Base-by-base conservation (phyloP, 1,139 yeast genomes). In the Geotrichum carabidarum region DNA sequence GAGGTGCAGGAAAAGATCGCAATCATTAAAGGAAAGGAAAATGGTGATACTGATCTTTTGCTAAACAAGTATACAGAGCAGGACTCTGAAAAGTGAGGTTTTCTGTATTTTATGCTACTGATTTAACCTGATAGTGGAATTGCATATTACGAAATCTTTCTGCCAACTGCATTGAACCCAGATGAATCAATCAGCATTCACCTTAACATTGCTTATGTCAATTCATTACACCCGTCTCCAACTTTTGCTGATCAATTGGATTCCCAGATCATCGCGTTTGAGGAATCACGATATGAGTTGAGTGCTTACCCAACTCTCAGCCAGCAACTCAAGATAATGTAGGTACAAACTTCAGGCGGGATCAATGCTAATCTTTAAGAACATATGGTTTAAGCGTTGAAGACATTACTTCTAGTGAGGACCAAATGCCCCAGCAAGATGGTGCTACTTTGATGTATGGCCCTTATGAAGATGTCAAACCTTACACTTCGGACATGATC, bases 161-260 rank as follows among this genome's bases (percentile, higher is more conserved):
- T 86, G 38, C 86, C 89, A 17, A 74, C 74, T 52, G 86, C 94
- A 38, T 71, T 91, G 57, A 79, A 84, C 6, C 87, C 95, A 30
- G 80, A 81, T 8, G 60, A 82, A 15, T 71, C 73, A 47, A 67
- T 77, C 46, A 73, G 75, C 43, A 63, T 93, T 55, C 71, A 74
- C 45, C 70, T 85, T n/a, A 78, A 81, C 37, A 73, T 78, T 58
- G 80, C 83, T 6, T 74, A 80, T 59, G 74, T 80, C 45, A 74
- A 77, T 55, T 69, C 74, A 14, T 65, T 83, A 51, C 60, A 62
- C 48, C 87, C 97, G 44, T 70, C 80, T 54, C 98, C 98, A 2
- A 77, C 76, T 51, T 72, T 75, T 58, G 79, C 86, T 49, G 75
- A 71, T 15, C 78, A 91, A 74, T 73, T 71, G n/a, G 86, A 80